Evolutionary conservation across 2,329 filamentous ascomycete species (phyloP), one percentile per base, ranked within the genome.

Genomic region (Colletotrichum sp.): DNA sequence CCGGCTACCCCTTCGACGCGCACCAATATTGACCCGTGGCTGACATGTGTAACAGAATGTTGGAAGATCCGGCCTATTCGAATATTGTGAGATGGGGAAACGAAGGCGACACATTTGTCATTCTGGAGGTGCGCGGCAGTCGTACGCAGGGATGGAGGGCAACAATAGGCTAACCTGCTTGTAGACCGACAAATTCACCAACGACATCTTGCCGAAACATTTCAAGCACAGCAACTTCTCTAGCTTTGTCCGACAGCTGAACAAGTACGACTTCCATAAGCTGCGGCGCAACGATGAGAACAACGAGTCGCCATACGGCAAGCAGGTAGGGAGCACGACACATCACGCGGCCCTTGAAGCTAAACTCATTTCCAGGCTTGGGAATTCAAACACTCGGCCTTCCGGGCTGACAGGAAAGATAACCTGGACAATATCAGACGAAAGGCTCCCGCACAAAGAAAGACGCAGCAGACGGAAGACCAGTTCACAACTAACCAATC

Each of bases 141-240:
- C 15, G 44, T 4, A 30, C 32, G 28, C 30, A 28, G 28, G 15
- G 13, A 22, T 36, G 57, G 15, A 32, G 32, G 76, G 34, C 57
- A 59, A 34, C 22, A 16, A n/a, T 65, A 36, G 15, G 18, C 30
- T 48, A 30, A 39, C 63, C 30, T 18, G 52, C 16, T 26, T 48
- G 68, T 84, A 98, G 96, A 98, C 98, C 85, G 96, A 99, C 84
- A 98, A 98, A 85, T 99, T 99, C 83, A 99, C 97, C 26, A 98
- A 98, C 84, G 94, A 95, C 52, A 98, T 99, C 80, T 92, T 99
- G 18, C 97, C 97, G 4, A 98, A 99, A 84, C 96, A 99, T 82
- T 99, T 99, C 89, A 99, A 99, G 86, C 97, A 99, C 86, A 98
- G 95, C 90, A 98, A 98, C 84, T 98, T 98, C 87, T 96, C 96